Evolutionary conservation across 352 stramenopile species (phyloP).

Genomic region (Pythium sukuiense): DNA sequence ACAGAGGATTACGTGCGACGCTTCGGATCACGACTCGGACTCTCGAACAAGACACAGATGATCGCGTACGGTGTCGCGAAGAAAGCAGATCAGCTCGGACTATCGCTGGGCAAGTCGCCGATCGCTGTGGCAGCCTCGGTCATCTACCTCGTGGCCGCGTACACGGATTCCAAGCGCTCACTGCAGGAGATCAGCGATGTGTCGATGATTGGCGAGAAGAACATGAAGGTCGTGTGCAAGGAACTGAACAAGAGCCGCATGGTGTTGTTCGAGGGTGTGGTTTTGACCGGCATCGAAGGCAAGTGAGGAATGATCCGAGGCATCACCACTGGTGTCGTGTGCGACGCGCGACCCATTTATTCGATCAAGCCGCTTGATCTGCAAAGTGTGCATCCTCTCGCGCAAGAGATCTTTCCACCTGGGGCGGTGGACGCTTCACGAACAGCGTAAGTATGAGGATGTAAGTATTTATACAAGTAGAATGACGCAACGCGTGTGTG

Average conservation of each 20-base stretch:
- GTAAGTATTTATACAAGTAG: slow-evolving; percentile 36
- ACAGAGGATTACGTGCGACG: slow-evolving; percentile 78
- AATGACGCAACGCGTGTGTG: slow-evolving; percentile 8
- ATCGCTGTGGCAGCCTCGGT: slow-evolving; percentile 73
- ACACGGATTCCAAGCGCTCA: slow-evolving; percentile 78
- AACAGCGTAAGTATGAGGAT: slow-evolving; percentile 25
- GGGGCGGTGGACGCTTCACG: neutral
- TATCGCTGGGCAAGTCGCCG: slow-evolving; percentile 70
- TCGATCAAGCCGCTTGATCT: neutral
- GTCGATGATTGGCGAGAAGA: slow-evolving; percentile 81
- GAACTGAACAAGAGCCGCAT: slow-evolving; percentile 84
- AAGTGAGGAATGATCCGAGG: neutral
- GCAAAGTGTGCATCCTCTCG: neutral
- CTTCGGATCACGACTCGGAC: slow-evolving; percentile 70
- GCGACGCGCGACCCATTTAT: neutral
- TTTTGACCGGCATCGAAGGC: slow-evolving; percentile 45
- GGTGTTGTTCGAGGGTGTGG: slow-evolving; percentile 72
- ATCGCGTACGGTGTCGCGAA: slow-evolving; percentile 78
- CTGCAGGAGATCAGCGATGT: slow-evolving; percentile 83
- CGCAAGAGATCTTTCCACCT: slow-evolving; percentile 1
- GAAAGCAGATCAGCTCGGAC: slow-evolving; percentile 62
- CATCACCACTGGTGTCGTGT: neutral
- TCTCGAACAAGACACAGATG: slow-evolving; percentile 76
- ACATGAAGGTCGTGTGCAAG: slow-evolving; percentile 86
- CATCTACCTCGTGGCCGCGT: slow-evolving; percentile 81